Conservation (phyloP, 345 rosid species). For the Eucalyptus caleyi region DNA sequence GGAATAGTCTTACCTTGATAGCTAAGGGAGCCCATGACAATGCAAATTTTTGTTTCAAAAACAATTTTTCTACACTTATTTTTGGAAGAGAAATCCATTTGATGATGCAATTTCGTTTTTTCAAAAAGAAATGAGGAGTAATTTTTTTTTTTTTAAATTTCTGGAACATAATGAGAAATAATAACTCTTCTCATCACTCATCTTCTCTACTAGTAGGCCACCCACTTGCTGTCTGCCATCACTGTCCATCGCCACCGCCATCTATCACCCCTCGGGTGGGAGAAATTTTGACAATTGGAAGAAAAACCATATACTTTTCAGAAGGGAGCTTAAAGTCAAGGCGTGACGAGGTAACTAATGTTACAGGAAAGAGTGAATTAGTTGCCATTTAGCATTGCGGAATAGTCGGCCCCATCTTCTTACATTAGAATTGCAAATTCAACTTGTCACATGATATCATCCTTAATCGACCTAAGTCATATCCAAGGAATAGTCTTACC, state of each 20-base stretch:
- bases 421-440: neutral
- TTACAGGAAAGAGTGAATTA: neutral
- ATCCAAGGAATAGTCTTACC: neutral
- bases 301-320: neutral
- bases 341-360: neutral
- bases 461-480: neutral
- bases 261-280: fast-evolving
- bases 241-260: fast-evolving
- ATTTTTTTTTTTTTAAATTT: no score
- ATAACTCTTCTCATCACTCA: no score
- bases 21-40: no score
- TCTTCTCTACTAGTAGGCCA: no score
- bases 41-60: no score
- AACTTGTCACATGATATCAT: neutral
- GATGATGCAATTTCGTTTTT: no score
- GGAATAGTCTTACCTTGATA: neutral
- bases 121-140: no score
- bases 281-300: no score
- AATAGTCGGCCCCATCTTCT: neutral
- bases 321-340: neutral
- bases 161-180: no score
- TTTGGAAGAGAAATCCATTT: fast-evolving
- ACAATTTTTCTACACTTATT: no score
- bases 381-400: neutral
- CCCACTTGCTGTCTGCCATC: fast-evolving